A percentile compares a stretch with the other conserved stretches of the same genome.
Conservation (phyloP, 2,329 filamentous ascomycete genomes). For the Botrytis byssoidea region DNA sequence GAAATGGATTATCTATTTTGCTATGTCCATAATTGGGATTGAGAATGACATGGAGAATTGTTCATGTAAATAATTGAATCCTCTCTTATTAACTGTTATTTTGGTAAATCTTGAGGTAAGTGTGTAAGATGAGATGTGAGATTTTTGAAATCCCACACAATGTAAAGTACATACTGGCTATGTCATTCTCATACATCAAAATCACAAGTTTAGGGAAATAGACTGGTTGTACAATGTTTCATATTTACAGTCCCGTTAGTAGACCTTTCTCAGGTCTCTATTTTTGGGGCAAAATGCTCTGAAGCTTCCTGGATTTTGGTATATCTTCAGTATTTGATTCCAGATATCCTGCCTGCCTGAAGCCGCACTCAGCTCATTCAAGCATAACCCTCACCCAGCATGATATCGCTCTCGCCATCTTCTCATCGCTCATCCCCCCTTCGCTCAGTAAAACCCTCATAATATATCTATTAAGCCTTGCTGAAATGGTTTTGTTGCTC, state of each 20-base stretch:
- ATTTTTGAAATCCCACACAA: not conserved
- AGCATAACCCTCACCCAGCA: not conserved
- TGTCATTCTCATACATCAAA: not conserved
- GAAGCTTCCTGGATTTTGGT: not conserved
- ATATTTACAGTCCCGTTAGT: constrained; percentile 20
- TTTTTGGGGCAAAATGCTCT: not conserved
- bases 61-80: not conserved
- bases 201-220: not conserved
- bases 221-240: constrained; percentile 15
- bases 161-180: not conserved
- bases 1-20: not conserved
- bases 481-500: constrained; percentile 74
- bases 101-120: too few relatives aligned
- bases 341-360: not conserved
- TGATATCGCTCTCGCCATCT: not conserved
- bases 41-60: not conserved
- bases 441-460: not conserved
- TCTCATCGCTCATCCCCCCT: not conserved
- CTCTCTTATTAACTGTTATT: too few relatives aligned
- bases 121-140: not conserved
- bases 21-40: not conserved
- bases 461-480: constrained; percentile 41
- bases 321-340: not conserved
- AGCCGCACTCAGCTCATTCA: not conserved
- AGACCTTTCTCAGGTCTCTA: constrained; percentile 1